phyloP scores from a whole-genome alignment of 2,329 filamentous ascomycete genomes.

The Xylariaceae sp. region DNA sequence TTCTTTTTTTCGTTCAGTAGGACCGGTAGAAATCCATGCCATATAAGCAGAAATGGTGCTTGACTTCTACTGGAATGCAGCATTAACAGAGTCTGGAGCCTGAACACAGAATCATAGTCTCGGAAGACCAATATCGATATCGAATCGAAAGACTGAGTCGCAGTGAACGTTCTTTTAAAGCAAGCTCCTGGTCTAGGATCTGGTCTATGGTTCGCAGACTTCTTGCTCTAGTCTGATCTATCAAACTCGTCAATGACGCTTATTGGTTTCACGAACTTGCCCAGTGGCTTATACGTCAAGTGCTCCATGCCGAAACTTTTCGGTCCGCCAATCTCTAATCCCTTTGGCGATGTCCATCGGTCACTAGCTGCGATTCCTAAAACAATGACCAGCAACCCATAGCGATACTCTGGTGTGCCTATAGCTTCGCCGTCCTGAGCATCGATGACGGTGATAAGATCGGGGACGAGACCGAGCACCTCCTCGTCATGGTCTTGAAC shows the following conservation, averaged over 20 bases:
- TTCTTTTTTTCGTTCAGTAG: too few species aligned
- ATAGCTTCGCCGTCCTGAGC: constrained; percentile 53
- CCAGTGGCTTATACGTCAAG: constrained; percentile 44
- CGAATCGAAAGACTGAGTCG: too few species aligned
- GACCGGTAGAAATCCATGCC: too few species aligned
- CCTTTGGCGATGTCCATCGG: constrained; percentile 43
- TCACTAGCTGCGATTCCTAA: constrained; percentile 44
- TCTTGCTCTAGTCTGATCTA: background rate
- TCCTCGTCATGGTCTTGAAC: constrained; percentile 33
- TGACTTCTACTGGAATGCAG: too few species aligned
- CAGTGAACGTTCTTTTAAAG: too few species aligned
- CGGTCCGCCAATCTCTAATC: constrained; percentile 47
- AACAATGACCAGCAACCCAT: constrained; percentile 48
- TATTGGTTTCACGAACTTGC: constrained; percentile 44
- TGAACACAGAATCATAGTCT: too few species aligned
- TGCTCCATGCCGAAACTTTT: constrained; percentile 46
- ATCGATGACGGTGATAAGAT: constrained; percentile 53
- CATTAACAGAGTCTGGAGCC: too few species aligned
- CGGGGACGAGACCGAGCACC: constrained; percentile 52
- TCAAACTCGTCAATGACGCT: constrained; percentile 52
- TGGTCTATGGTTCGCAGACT: too few species aligned
- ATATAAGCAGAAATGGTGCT: too few species aligned
- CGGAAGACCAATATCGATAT: too few species aligned
- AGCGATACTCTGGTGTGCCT: constrained; percentile 54
- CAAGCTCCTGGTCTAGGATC: too few species aligned